Evolutionary conservation across 2,329 filamentous ascomycete species (phyloP), one percentile per base, ranked within the genome.

Genomic region (Plectosphaerella plurivora): DNA sequence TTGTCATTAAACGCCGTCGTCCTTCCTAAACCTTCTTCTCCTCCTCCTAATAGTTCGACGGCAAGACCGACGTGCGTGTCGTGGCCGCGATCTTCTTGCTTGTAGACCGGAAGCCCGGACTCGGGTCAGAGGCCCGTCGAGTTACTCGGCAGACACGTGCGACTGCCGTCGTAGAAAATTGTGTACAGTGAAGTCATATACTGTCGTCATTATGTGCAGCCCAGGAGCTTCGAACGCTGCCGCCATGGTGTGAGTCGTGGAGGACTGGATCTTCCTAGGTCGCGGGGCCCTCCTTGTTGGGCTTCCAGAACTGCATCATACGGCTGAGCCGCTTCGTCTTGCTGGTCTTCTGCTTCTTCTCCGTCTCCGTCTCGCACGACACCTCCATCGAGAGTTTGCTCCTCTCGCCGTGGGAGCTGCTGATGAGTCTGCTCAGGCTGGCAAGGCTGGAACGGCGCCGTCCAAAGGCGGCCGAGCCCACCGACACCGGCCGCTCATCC

Each of bases 231-330:
- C 24, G 51, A 47, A 48, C 16, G 37, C 11, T 18, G 41, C 18
- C n/a, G 41, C 37, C 15, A 14, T 39, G 5, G 18, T 20, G 41
- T 16, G 18, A 18, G 45, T 16, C 24, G 16, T 15, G 33, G 45
- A 22, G 16, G 42, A 28, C 12, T 33, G 24, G 47, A 39, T 14
- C 18, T 36, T 49, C 28, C 50, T 60, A 67, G n/a, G 60, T 58
- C 36, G 68, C 50, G 35, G 63, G 54, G 3, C 54, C 59, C 37
- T 71, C 65, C 55, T 78, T 77, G 62, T 78, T 83, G 10, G 77
- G 74, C 69, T 87, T 89, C 87, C 87, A 92, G 67, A 92, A 92
- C 60, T 87, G 84, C 77, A 91, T 84, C 73, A 91, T 77, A 49
- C 87, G 86, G 65, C 88, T 87, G 37, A 91, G 70, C 28, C 87